These are phyloP conservation scores for Penicillium diatomitis DNA, from an alignment of 495 filamentous ascomycete genomes.

Conservation along the genomic window DNA sequence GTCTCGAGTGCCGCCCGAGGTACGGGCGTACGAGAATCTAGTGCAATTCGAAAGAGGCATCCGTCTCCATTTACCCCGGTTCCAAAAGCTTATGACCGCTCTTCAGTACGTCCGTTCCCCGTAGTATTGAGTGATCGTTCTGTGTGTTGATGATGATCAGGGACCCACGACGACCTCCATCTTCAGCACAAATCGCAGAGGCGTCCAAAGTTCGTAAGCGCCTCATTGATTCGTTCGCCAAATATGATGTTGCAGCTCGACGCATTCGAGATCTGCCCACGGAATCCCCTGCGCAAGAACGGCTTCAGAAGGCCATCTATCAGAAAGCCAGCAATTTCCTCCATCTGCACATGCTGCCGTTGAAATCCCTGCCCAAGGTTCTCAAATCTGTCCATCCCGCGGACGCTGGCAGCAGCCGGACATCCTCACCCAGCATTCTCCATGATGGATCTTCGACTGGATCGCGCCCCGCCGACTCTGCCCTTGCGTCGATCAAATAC, in stretches of 20 bases:
- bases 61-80: constrained; percentile 70
- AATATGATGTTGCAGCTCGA: constrained; percentile 79
- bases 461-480: constrained; percentile 35
- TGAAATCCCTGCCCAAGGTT: constrained; percentile 77
- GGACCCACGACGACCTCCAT: constrained; percentile 64
- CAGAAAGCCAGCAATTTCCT: constrained; percentile 76
- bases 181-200: constrained; percentile 67
- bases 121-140: background rate
- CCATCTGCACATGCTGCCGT: constrained; percentile 83
- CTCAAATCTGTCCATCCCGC: constrained; percentile 59
- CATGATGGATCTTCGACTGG: constrained; percentile 20
- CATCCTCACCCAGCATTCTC: constrained; percentile 28
- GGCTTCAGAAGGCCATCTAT: constrained; percentile 77
- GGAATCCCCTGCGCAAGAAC: constrained; percentile 60
- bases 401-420: constrained; percentile 14
- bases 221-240: constrained; percentile 80
- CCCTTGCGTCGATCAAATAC: constrained; percentile 51
- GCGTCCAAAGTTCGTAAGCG: constrained; percentile 86
- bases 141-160: constrained; percentile 26
- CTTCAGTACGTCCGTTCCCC: constrained; percentile 42
- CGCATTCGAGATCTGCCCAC: constrained; percentile 72
- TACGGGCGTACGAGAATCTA: constrained; percentile 78
- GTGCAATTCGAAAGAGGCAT: constrained; percentile 88
- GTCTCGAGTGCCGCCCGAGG: constrained; percentile 59
- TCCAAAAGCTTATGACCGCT: constrained; percentile 67